phyloP scores from a whole-genome alignment of 805 yeast species.

The Myxozyma vanderwaltii region DNA sequence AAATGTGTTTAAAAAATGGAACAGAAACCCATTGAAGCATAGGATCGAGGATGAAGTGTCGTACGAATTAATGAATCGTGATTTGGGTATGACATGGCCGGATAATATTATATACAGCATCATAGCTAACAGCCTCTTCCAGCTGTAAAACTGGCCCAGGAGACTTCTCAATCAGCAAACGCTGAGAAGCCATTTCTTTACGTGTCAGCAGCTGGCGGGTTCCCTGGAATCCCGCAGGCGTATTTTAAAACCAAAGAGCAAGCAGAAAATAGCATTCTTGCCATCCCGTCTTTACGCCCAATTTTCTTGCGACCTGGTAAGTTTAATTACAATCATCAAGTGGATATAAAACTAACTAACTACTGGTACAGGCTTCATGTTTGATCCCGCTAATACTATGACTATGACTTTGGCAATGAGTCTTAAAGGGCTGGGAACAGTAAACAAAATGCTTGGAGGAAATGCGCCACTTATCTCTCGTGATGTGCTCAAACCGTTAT shows the following conservation, averaged over 20 bases:
- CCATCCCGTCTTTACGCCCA: conserved; percentile 18
- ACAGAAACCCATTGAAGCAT: conserved; percentile 28
- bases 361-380: conserved; percentile 25
- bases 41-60: conserved; percentile 21
- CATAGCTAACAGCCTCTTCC: background rate
- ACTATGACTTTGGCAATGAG: conserved; percentile 26
- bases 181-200: conserved; percentile 19
- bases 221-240: conserved; percentile 25
- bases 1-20: conserved; percentile 18
- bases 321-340: background rate
- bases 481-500: conserved; percentile 19
- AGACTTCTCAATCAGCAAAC: conserved; percentile 14
- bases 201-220: conserved; percentile 28
- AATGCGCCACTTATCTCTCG: conserved; percentile 23
- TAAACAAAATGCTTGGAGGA: conserved; percentile 26
- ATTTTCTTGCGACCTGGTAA: conserved; percentile 29
- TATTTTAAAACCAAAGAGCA: conserved; percentile 25
- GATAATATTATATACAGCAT: background rate
- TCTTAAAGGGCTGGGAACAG: conserved; percentile 17
- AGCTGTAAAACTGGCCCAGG: conserved; percentile 26
- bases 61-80: conserved; percentile 28
- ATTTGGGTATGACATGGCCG: conserved; percentile 14
- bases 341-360: background rate
- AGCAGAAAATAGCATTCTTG: conserved; percentile 21
- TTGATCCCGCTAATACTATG: conserved; percentile 24